Evolutionary conservation across 169 alveolate genomes (phyloP).

Genomic region (Plasmodium chabaudi): DNA sequence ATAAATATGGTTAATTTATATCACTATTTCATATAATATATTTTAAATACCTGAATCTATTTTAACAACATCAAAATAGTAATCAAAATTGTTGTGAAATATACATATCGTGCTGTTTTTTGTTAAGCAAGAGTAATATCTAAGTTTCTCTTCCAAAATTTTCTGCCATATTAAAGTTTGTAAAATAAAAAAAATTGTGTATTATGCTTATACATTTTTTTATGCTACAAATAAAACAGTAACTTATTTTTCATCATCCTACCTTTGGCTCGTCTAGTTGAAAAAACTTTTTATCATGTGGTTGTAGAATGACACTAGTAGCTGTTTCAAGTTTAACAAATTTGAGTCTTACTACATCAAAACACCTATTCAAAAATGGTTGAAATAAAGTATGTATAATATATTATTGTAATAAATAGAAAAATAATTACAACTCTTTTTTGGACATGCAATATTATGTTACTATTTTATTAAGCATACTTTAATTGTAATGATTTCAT

Average conservation of each 20-base stretch:
- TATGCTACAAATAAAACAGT: neutral
- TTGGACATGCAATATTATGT: neutral
- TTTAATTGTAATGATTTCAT: constrained; percentile 35
- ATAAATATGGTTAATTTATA: neutral
- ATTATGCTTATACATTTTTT: neutral
- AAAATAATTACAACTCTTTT: neutral
- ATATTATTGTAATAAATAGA: neutral
- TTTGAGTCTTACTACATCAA: constrained; percentile 40
- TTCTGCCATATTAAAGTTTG: constrained; percentile 9
- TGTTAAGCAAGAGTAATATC: constrained; percentile 57
- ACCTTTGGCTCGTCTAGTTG: constrained; percentile 53
- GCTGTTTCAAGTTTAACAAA: constrained; percentile 58
- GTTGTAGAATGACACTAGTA: constrained; percentile 42
- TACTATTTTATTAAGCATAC: neutral
- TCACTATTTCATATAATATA: neutral
- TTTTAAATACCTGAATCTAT: constrained; percentile 40
- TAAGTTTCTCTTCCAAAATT: constrained; percentile 49
- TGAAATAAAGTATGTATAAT: no score
- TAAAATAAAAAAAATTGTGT: neutral
- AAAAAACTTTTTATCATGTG: constrained; percentile 60
- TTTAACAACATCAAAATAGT: constrained; percentile 51
- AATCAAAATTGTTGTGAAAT: constrained; percentile 15
- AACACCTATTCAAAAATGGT: constrained; percentile 12
- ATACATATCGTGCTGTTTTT: constrained; percentile 43
- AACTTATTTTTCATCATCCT: neutral